Evolutionary conservation across 148 eudicot species (phyloP).

Genomic region (Diospyros kaki): DNA sequence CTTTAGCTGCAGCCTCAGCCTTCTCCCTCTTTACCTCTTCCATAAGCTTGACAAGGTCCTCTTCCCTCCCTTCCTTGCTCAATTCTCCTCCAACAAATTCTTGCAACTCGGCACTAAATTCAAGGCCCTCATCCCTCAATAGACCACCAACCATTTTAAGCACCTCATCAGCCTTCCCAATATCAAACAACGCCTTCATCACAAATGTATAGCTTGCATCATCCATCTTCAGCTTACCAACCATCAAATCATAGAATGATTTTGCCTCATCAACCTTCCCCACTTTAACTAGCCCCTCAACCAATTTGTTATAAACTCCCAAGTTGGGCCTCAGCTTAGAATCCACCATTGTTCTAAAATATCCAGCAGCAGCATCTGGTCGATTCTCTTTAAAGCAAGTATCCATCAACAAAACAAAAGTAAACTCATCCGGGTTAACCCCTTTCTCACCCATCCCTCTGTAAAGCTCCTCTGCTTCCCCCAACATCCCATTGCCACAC

Average conservation of each 20-base stretch:
- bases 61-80: conserved; percentile 67
- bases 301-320: conserved; percentile 60
- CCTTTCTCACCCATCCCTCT: conserved; percentile 69
- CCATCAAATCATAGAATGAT: conserved; percentile 82
- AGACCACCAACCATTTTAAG: conserved; percentile 54
- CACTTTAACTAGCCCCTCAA: conserved; percentile 73
- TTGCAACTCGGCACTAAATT: conserved; percentile 68
- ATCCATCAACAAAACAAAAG: conserved; percentile 75
- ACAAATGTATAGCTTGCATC: conserved; percentile 71
- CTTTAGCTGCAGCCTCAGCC: conserved; percentile 72
- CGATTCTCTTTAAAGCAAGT: conserved; percentile 72
- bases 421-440: conserved; percentile 74
- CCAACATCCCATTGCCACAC: conserved; percentile 59
- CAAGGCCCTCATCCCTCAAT: conserved; percentile 72
- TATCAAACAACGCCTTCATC: conserved; percentile 71
- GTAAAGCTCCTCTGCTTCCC: conserved; percentile 75
- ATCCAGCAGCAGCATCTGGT: conserved; percentile 80
- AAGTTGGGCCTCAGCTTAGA: conserved; percentile 75
- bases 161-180: conserved; percentile 68
- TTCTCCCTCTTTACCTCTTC: conserved; percentile 73
- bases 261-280: conserved; percentile 85
- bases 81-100: conserved; percentile 67
- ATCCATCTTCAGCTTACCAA: conserved; percentile 81
- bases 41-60: conserved; percentile 65
- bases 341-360: conserved; percentile 73